Evolutionary conservation across 139 green algal genomes (phyloP).

Genomic region (Diplosphaera chodatii): DNA sequence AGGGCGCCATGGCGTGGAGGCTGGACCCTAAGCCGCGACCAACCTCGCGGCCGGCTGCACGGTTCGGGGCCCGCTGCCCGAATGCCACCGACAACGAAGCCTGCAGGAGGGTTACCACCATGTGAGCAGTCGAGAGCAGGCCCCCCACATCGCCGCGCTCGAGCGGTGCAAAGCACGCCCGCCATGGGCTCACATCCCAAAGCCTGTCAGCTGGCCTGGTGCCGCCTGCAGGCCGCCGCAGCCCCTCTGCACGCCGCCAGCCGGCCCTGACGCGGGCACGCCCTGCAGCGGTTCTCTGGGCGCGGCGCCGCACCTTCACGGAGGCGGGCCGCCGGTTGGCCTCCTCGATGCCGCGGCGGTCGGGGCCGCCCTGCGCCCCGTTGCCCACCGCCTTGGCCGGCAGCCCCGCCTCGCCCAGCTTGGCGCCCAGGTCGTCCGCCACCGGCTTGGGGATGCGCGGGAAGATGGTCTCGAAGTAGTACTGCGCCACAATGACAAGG

Average conservation of each 20-base stretch:
- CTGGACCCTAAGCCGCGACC: constrained; percentile 41
- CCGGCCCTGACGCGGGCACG: no score
- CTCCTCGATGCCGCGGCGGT: constrained; percentile 70
- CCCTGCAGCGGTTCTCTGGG: no score
- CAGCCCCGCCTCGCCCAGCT: constrained; percentile 59
- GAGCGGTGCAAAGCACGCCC: no score
- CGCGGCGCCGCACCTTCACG: constrained; percentile 54
- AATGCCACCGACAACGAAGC: constrained; percentile 85
- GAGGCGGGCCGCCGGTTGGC: constrained; percentile 68
- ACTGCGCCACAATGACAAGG: constrained; percentile 44
- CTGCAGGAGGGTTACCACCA: no score
- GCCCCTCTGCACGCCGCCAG: no score
- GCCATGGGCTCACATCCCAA: no score
- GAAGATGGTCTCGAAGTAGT: constrained; percentile 98
- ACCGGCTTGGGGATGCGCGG: constrained; percentile 88
- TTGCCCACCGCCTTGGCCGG: constrained; percentile 71
- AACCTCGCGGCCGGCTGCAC: constrained; percentile 60
- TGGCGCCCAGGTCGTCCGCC: constrained; percentile 57
- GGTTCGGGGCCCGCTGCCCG: constrained; percentile 87
- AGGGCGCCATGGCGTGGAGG: constrained; percentile 25
- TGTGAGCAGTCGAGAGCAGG: no score
- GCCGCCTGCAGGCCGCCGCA: no score
- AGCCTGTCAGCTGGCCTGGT: no score
- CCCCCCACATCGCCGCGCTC: no score
- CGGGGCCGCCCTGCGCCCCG: constrained; percentile 61